Conservation (phyloP, 805 yeast genomes). For the Ogataea henricii region DNA sequence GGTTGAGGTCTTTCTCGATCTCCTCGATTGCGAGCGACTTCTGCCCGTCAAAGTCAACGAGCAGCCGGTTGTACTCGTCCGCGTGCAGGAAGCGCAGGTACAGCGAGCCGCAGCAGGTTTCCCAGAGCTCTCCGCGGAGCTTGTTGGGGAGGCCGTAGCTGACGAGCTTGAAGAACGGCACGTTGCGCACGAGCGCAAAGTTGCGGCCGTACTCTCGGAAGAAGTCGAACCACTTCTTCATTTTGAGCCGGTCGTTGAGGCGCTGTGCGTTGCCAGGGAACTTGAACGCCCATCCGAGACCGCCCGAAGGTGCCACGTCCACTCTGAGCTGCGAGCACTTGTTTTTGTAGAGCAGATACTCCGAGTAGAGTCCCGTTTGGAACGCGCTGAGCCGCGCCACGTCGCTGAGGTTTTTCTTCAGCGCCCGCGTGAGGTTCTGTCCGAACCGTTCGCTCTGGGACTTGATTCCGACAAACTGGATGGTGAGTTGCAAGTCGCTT, state of each 20-base stretch:
- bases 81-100: slow-evolving; percentile 65
- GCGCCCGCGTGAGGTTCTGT: slow-evolving; percentile 57
- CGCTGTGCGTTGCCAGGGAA: slow-evolving; percentile 88
- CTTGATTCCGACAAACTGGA: slow-evolving; percentile 78
- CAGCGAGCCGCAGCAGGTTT: slow-evolving; percentile 83
- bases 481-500: slow-evolving; percentile 59
- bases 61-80: slow-evolving; percentile 57
- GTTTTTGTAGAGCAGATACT: slow-evolving; percentile 69
- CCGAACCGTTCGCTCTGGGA: slow-evolving; percentile 83
- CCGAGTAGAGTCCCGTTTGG: slow-evolving; percentile 77
- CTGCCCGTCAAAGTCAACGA: slow-evolving; percentile 62
- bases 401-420: slow-evolving; percentile 63
- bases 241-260: slow-evolving; percentile 76
- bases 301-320: slow-evolving; percentile 69
- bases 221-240: slow-evolving; percentile 93
- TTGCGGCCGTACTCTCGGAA: slow-evolving; percentile 84
- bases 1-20: slow-evolving; percentile 90
- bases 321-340: slow-evolving; percentile 45
- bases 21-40: slow-evolving; percentile 89
- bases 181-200: slow-evolving; percentile 70
- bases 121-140: slow-evolving; percentile 96
- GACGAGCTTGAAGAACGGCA: slow-evolving; percentile 76
- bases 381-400: slow-evolving; percentile 66
- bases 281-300: slow-evolving; percentile 80
- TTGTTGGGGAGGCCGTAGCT: slow-evolving; percentile 95